Conservation (phyloP, 176 grass and related monocot species). For the Tuctoria greenei region DNA sequence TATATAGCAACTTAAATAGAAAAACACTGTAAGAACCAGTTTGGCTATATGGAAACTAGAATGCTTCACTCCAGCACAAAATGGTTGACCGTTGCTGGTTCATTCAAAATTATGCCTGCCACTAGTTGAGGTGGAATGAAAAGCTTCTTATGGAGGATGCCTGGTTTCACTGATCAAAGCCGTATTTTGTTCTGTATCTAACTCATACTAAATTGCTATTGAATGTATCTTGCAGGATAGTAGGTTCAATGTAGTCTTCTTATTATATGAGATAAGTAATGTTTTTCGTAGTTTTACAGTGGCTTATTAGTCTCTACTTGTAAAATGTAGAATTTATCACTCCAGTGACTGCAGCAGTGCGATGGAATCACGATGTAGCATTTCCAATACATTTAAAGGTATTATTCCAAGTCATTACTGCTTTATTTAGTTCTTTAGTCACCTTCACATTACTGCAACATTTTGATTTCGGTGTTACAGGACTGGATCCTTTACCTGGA, state of each 20-base stretch:
- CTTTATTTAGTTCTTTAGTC: not conserved
- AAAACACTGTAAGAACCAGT: slow-evolving; percentile 7
- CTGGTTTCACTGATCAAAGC: not conserved
- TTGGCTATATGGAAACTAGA: slow-evolving; percentile 16
- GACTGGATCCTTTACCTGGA: slow-evolving; percentile 76
- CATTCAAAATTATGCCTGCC: not conserved
- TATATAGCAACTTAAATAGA: not conserved
- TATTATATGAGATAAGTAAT: not conserved
- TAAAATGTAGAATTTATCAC: slow-evolving; percentile 52
- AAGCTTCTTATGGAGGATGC: not conserved
- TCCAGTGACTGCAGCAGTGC: slow-evolving; percentile 53
- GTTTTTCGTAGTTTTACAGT: not conserved
- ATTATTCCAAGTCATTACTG: slow-evolving; percentile 21
- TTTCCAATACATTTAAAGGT: slow-evolving; percentile 84
- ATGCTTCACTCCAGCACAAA: not conserved
- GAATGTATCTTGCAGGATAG: slow-evolving; percentile 10
- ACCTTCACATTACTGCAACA: not conserved
- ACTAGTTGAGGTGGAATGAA: not conserved
- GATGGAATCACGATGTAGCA: slow-evolving; percentile 58
- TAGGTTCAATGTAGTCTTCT: not conserved
- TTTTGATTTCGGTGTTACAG: slow-evolving; percentile 49
- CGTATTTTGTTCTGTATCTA: not conserved
- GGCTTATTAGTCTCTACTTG: slow-evolving; percentile 30
- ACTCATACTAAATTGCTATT: not conserved
- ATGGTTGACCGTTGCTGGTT: not conserved